phyloP scores from a whole-genome alignment of 2,329 filamentous ascomycete genomes.

The Cryphonectria parasitica region DNA sequence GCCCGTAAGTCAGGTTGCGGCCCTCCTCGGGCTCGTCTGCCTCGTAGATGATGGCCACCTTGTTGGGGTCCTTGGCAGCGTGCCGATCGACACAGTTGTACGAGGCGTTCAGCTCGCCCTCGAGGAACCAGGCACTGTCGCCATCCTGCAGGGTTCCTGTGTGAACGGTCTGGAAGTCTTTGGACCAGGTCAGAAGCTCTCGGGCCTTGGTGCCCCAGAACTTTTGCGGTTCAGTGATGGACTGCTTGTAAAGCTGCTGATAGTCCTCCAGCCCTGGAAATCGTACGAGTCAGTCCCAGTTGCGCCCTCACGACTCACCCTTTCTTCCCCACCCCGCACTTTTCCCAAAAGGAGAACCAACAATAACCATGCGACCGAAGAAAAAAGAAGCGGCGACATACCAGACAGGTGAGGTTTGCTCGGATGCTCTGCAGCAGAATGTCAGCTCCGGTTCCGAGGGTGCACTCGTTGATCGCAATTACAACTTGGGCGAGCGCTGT shows the following conservation, averaged over 20 bases:
- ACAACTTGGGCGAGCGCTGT: not conserved
- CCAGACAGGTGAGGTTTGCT: slow-evolving; percentile 69
- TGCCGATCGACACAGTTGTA: slow-evolving; percentile 98
- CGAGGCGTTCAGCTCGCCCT: slow-evolving; percentile 90
- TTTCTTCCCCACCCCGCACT: not conserved
- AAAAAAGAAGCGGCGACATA: slow-evolving; percentile 36
- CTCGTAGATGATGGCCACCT: slow-evolving; percentile 97
- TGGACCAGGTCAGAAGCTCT: slow-evolving; percentile 87
- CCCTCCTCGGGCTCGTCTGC: slow-evolving; percentile 88
- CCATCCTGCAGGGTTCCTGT: slow-evolving; percentile 76
- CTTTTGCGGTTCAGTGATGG: slow-evolving; percentile 83
- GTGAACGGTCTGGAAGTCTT: slow-evolving; percentile 88
- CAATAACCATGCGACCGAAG: not conserved
- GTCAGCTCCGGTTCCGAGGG: slow-evolving; percentile 37
- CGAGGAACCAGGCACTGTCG: slow-evolving; percentile 92
- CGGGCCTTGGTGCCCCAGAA: slow-evolving; percentile 90
- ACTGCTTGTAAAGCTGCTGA: slow-evolving; percentile 74
- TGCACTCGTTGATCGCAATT: slow-evolving; percentile 28
- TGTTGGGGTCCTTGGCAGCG: slow-evolving; percentile 91
- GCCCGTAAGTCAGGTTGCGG: slow-evolving; percentile 87
- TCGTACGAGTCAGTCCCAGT: slow-evolving; percentile 18
- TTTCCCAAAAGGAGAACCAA: not conserved
- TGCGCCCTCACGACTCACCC: not conserved
- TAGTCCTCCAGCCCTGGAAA: slow-evolving; percentile 66
- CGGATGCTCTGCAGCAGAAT: slow-evolving; percentile 62